Conservation (phyloP, 352 stramenopile genomes). For the Phytophthora fragariaefolia region DNA sequence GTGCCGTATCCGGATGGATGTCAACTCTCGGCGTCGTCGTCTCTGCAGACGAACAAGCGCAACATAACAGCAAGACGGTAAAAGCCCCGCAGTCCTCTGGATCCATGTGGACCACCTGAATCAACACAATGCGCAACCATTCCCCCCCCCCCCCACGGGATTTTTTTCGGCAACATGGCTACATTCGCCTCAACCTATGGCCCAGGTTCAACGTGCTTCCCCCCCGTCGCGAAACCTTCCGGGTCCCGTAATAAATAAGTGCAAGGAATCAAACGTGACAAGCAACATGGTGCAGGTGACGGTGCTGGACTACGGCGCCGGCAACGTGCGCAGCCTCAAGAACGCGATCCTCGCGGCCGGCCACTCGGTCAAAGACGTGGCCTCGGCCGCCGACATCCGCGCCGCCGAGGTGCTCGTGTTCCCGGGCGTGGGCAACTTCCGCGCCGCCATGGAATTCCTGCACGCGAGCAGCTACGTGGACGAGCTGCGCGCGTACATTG, state of each 20-base stretch:
- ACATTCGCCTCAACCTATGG: too few species aligned
- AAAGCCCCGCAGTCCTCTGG: too few species aligned
- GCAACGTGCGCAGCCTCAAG: conserved; percentile 97
- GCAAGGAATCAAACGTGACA: background rate
- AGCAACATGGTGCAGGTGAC: conserved; percentile 74
- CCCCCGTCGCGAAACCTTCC: too few species aligned
- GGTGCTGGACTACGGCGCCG: conserved; percentile 98
- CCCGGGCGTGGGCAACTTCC: conserved; percentile 86
- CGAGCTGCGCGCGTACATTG: conserved; percentile 90
- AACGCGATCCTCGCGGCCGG: conserved; percentile 95
- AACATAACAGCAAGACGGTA: conserved; percentile 6
- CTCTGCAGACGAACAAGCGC: conserved; percentile 15
- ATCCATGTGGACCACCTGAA: too few species aligned
- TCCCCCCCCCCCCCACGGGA: background rate
- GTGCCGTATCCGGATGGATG: conserved; percentile 17
- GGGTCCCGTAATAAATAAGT: too few species aligned
- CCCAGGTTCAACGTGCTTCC: background rate
- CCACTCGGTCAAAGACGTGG: conserved; percentile 90
- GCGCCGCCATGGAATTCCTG: conserved; percentile 93
- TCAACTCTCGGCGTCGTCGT: conserved; percentile 20
- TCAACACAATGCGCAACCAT: too few species aligned
- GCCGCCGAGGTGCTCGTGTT: conserved; percentile 89
- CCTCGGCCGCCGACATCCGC: conserved; percentile 90
- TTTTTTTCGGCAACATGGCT: too few species aligned
- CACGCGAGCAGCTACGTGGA: conserved; percentile 88